phyloP scores from a whole-genome alignment of 768 basidiomycete species.

The Obba rivulosa region DNA sequence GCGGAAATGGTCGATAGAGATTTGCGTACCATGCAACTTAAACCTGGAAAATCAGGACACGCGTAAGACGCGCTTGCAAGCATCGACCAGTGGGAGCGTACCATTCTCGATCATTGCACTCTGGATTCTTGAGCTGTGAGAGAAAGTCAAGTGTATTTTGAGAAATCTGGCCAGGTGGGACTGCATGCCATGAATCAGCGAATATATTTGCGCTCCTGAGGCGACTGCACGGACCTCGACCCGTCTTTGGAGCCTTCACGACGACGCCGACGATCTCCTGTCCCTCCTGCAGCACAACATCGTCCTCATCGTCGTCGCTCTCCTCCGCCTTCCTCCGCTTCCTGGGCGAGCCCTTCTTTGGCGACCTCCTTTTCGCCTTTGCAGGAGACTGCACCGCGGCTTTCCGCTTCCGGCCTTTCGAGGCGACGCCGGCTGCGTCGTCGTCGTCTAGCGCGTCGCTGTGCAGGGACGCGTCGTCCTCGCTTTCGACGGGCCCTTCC shows the following conservation, averaged over 20 bases:
- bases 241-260: constrained; percentile 76
- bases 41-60: constrained; percentile 49
- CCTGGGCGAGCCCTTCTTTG: constrained; percentile 14
- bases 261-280: constrained; percentile 71
- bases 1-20: neutral
- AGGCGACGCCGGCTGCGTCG: constrained; percentile 16
- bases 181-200: constrained; percentile 29
- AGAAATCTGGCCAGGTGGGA: constrained; percentile 82
- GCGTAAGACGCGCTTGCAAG: neutral
- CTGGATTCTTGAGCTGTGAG: constrained; percentile 59
- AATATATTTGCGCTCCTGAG: neutral
- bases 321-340: constrained; percentile 31
- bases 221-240: constrained; percentile 50
- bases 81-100: constrained; percentile 25
- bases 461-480: constrained; percentile 11
- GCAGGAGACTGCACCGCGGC: constrained; percentile 7
- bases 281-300: constrained; percentile 51
- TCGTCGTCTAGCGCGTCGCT: constrained; percentile 21
- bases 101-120: constrained; percentile 84
- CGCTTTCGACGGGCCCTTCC: constrained; percentile 1
- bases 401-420: constrained; percentile 24
- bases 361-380: constrained; percentile 5
- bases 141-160: constrained; percentile 82
- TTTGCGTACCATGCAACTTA: constrained; percentile 58
- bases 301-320: constrained; percentile 37